Evolutionary conservation across 495 filamentous ascomycete genomes (phyloP), one percentile per base, ranked within the genome.

Genomic region (Podospora pseudocomata): DNA sequence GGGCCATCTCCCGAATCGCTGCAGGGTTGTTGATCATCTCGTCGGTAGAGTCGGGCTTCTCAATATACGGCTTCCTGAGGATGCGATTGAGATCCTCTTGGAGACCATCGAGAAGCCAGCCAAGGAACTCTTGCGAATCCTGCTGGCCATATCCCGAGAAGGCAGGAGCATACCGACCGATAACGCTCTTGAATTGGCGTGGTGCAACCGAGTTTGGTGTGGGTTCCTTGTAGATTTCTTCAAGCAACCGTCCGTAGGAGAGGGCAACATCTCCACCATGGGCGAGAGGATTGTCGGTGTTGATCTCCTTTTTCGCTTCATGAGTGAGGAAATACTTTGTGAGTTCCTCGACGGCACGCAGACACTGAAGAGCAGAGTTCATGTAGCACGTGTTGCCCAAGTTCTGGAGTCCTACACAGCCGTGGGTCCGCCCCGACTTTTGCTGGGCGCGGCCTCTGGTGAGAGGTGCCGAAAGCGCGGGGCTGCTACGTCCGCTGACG

Each of bases 361-460:
- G 84, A 75, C 95, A 98, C 76, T 99, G 95, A 63, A 97, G 79
- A 23, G 96, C 95, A 18, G 95, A 96, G 79, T 97, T 97, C 92
- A 97, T 97, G 78, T 98, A 99, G 79, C 95, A 99, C 0, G 95
- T 97, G 72, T 99, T 99, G 19, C 95, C 95, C 28, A 98, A 79
- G 73, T 99, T 99, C 65, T 86, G 88, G 59, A 99, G 80, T 32
- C 95, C 95, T 57, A 92, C 91, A 30, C 85, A 89, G 18, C 94
- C 94, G 32, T 86, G 79, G 15, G 85, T 84, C 63, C 89, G 86
- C 1, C 88, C 90, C 16, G 79, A 72, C 67, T 80, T 85, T 66
- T 84, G 85, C 67, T 88, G 86, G 2, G 86, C 80, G 61, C 91
- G 83, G 64, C 92, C 91, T 64, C 91, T 82, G 0, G 90, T 90